Evolutionary conservation across 805 yeast species (phyloP), one percentile per base, ranked within the genome.

Genomic region (Ogataea parapolymorpha): DNA sequence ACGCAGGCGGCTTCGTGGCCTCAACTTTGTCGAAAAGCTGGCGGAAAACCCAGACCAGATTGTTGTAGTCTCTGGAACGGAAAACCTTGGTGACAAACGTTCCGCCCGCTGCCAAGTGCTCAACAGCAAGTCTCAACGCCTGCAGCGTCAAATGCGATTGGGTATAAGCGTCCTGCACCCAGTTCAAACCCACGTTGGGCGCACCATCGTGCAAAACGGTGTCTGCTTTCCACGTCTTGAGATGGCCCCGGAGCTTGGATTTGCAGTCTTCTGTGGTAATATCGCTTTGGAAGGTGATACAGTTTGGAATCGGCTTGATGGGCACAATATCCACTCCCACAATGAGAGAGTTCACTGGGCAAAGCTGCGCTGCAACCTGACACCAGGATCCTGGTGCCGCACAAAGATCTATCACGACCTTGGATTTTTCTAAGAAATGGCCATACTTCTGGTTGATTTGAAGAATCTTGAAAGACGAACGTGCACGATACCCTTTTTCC

Each of bases 311-410:
- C n/a, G 96, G 83, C 60, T 88, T 91, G 71, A 93, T 93, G 13
- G 97, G 97, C 25, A 90, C 98, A 56, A 93, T 83, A 76, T 93
- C 99, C n/a, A 93, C 99, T 65, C 99, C 99, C 40, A 93, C 88
- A 57, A 93, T 93, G 52, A 93, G 74, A 0, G 97, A 87, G 64
- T 89, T 88, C 1, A 89, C 72, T 2, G 99, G 98, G 67, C 98
- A 89, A 39, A 88, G 66, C 46, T 89, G 85, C 1, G 95, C 80
- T 1, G 99, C 99, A 32, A 93, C 98, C 70, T 93, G 99, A 75
- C 99, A 93, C 99, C 99, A 93, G 3, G 97, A 88, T 42, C 99
- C 99, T 30, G 98, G 98, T 9, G 99, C 99, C 39, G 98, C 98
- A 82, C 99, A 93, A 55, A 93, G 73, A 75, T 93, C 99, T 38